Evolutionary conservation across 2,329 filamentous ascomycete genomes (phyloP).

Genomic region (Calonectria pseudoturangicola): DNA sequence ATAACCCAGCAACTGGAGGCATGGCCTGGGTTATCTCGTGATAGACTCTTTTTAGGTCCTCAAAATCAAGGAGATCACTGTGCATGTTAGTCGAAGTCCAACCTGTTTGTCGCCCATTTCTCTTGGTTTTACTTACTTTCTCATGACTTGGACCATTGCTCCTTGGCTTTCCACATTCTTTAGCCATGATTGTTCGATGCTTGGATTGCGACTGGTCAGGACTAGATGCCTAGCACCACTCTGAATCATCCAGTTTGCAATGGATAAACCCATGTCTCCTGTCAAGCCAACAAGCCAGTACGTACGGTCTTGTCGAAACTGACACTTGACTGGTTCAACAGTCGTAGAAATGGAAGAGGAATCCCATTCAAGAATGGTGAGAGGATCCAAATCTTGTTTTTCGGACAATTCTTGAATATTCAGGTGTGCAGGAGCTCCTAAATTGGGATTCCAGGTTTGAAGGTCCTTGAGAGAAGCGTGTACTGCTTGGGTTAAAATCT

Average conservation of each 20-base stretch:
- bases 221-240: conserved; percentile 15
- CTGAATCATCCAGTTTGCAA: conserved; percentile 24
- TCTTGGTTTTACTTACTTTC: not conserved
- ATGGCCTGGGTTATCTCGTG: conserved; percentile 41
- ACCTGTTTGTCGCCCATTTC: not conserved
- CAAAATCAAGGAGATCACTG: conserved; percentile 2
- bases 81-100: not conserved
- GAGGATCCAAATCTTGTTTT: not conserved
- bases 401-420: not conserved
- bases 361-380: not conserved
- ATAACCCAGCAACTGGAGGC: conserved; percentile 63
- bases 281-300: conserved; percentile 29
- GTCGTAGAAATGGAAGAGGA: not conserved
- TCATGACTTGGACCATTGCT: conserved; percentile 5
- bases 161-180: not conserved
- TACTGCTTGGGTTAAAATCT: not conserved
- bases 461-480: not conserved
- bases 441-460: not conserved
- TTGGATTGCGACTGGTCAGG: conserved; percentile 21
- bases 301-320: conserved; percentile 17
- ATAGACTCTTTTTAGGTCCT: not conserved
- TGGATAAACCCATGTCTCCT: conserved; percentile 23
- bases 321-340: conserved; percentile 3
- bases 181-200: conserved; percentile 11
- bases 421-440: not conserved